Percentiles rank a stretch among this genome's conserved stretches.
phyloP scores from a whole-genome alignment of 2,329 filamentous ascomycete genomes.

The Amesomyces nigricolor region DNA sequence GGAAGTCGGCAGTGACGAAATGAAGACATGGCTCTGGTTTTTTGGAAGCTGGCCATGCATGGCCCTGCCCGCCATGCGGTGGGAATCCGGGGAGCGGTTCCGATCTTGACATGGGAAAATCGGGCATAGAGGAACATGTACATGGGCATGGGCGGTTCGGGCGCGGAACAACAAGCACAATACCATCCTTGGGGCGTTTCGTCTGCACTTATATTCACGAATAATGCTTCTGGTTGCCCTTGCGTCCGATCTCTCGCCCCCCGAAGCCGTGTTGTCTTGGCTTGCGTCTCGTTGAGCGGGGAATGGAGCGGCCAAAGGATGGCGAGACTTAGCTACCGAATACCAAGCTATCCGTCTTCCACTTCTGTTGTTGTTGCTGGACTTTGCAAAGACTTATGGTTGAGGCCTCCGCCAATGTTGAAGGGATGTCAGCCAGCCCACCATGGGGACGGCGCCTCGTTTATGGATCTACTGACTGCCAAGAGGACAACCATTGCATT shows the following conservation, averaged over 20 bases:
- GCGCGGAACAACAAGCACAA: slow-evolving; percentile 27
- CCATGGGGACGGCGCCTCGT: background rate
- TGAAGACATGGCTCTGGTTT: slow-evolving; percentile 24
- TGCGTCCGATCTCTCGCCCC: slow-evolving; percentile 3
- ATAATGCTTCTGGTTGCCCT: slow-evolving; percentile 23
- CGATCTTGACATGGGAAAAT: slow-evolving; percentile 25
- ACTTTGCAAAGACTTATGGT: too few relatives aligned
- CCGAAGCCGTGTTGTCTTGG: slow-evolving; percentile 4
- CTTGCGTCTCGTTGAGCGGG: background rate
- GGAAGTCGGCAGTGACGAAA: slow-evolving; percentile 21
- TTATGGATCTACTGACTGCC: background rate
- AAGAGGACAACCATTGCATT: background rate
- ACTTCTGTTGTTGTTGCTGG: too few relatives aligned
- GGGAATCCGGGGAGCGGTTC: slow-evolving; percentile 24
- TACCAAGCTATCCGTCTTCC: slow-evolving; percentile 5
- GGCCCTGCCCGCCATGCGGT: slow-evolving; percentile 23
- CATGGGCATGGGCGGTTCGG: slow-evolving; percentile 29
- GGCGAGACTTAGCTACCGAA: slow-evolving; percentile 6
- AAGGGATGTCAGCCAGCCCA: too few relatives aligned
- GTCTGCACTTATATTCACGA: slow-evolving; percentile 27
- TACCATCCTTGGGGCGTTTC: slow-evolving; percentile 30
- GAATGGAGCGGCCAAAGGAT: background rate
- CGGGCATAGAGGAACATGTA: slow-evolving; percentile 28
- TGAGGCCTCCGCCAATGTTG: too few relatives aligned
- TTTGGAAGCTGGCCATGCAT: slow-evolving; percentile 25